Conservation (phyloP, 2,329 filamentous ascomycete species). For the Arthrobotrys megalospora region DNA sequence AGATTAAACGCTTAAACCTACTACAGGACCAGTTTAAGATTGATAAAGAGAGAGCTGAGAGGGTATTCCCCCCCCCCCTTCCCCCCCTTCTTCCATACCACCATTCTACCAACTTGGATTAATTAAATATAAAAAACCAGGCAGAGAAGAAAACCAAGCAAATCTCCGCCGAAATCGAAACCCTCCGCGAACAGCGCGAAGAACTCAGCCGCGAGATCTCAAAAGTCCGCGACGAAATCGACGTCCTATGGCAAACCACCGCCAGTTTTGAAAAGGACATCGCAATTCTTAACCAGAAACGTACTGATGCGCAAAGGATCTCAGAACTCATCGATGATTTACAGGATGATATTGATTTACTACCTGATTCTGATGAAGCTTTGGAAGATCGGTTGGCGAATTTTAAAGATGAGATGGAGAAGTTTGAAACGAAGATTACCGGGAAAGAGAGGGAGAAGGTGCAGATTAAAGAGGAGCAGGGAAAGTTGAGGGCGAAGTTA, state of each 20-base stretch:
- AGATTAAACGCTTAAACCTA: conserved; percentile 80
- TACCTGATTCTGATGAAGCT: conserved; percentile 48
- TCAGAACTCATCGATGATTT: conserved; percentile 44
- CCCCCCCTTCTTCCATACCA: neutral
- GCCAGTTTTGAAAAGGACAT: conserved; percentile 48
- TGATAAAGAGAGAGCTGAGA: conserved; percentile 87
- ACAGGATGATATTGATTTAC: conserved; percentile 44
- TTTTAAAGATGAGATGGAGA: conserved; percentile 57
- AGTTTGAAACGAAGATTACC: conserved; percentile 38
- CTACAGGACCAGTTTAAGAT: conserved; percentile 83
- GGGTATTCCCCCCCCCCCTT: conserved; percentile 66
- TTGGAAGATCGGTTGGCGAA: conserved; percentile 50
- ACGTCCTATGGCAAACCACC: conserved; percentile 31
- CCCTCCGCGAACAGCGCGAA: conserved; percentile 48
- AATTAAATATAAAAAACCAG: neutral
- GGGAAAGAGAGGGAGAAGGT: conserved; percentile 45
- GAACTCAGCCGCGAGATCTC: conserved; percentile 50
- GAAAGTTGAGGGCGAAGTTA: conserved; percentile 29
- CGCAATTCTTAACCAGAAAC: conserved; percentile 29
- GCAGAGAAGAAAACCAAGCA: conserved; percentile 52
- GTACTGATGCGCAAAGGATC: conserved; percentile 19
- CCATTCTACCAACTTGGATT: neutral
- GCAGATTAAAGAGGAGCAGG: conserved; percentile 39
- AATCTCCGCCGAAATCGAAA: conserved; percentile 47
- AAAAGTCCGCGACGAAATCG: conserved; percentile 45